Conservation (phyloP, 169 alveolate genomes). For the Cyclospora cayetanensis region DNA sequence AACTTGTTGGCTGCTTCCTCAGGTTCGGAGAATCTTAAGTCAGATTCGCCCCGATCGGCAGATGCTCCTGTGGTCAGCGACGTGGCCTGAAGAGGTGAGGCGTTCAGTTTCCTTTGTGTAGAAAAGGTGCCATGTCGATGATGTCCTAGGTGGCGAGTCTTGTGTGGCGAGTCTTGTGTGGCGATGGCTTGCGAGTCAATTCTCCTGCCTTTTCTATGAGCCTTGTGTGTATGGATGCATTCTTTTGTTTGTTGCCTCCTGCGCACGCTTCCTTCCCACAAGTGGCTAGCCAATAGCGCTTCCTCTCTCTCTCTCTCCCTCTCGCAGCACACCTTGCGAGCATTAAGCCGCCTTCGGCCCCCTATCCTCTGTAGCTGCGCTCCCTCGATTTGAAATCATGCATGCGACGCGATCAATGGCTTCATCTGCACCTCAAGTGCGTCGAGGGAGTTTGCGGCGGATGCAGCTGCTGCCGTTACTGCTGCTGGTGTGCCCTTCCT, state of each 20-base stretch:
- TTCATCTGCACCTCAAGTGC: background rate
- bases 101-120: too few relatives aligned
- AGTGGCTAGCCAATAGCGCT: too few relatives aligned
- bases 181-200: too few relatives aligned
- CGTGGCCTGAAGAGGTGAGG: slow-evolving; percentile 92
- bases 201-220: too few relatives aligned
- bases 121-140: background rate
- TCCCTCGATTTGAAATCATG: background rate
- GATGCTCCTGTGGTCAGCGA: slow-evolving; percentile 93
- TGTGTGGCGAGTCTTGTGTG: too few relatives aligned
- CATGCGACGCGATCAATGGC: background rate
- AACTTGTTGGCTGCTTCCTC: too few relatives aligned
- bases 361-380: too few relatives aligned
- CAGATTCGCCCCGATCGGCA: slow-evolving; percentile 93
- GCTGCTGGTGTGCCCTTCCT: background rate
- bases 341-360: too few relatives aligned
- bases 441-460: background rate
- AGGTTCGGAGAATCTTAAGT: slow-evolving; percentile 85
- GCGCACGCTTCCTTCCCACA: too few relatives aligned
- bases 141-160: background rate
- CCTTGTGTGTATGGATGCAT: background rate
- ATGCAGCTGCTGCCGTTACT: background rate
- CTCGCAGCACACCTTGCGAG: too few relatives aligned
- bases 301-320: too few relatives aligned
- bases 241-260: background rate